Conservation (phyloP, 345 rosid species). For the Barbarea vulgaris region DNA sequence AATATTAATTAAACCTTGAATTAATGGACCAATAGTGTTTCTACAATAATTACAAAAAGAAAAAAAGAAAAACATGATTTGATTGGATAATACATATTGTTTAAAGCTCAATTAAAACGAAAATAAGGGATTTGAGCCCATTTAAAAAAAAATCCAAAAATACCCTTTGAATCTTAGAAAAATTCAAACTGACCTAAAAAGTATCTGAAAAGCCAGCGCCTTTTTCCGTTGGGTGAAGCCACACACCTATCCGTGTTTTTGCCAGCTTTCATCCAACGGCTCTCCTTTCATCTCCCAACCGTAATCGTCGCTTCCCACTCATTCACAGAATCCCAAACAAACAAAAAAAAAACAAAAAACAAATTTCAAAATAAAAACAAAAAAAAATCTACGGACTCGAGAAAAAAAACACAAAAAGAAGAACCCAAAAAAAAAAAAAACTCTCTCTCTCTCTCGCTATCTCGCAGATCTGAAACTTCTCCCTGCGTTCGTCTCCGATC, state of each 20-base stretch:
- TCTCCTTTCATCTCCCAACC: constrained; percentile 41
- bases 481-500: constrained; percentile 1
- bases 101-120: not conserved
- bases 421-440: not conserved
- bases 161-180: not conserved
- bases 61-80: too few species aligned
- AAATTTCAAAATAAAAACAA: not conserved
- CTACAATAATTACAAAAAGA: too few species aligned
- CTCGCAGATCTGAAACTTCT: constrained; percentile 13
- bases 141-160: not conserved
- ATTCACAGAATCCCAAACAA: not conserved
- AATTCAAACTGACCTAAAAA: constrained; percentile 35
- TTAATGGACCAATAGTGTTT: too few species aligned
- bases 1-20: too few species aligned
- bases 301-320: constrained; percentile 59
- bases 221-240: not conserved
- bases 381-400: not conserved
- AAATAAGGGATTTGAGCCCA: not conserved
- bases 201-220: constrained; percentile 31
- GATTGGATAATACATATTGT: too few species aligned
- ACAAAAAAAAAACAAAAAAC: not conserved
- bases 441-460: not conserved
- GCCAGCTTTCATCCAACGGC: constrained; percentile 37
- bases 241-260: constrained; percentile 2
- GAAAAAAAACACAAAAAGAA: not conserved